Evolutionary conservation across 2,329 filamentous ascomycete genomes (phyloP), one percentile per base, ranked within the genome.

Genomic region (Paracoccidioides lutzii): DNA sequence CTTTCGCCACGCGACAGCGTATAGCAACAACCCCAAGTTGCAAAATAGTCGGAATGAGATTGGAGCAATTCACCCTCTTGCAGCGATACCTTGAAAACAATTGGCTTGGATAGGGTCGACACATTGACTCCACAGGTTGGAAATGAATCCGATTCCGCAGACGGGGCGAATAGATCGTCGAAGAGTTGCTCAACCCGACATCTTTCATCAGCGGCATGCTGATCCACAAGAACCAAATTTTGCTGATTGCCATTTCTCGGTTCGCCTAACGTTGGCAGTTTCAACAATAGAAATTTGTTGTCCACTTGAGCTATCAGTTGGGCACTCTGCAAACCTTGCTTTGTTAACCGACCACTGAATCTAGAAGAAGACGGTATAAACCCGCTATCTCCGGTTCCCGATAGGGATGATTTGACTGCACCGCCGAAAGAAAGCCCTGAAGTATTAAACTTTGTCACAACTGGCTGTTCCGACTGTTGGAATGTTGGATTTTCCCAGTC

Each of bases 171-270:
- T 37, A 87, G 70, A 2, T 81, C 76, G 30, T 65, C 59, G 66
- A 94, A 82, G 0, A 98, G 75, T 0, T 69, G 67, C 66, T 98
- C 93, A 0, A 97, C 79, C 1, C 84, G 83, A 59, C 87, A 83
- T 48, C 93, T 80, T 72, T 98, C 93, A 66, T 96, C 91, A 3
- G 90, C 93, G 0, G 93, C 93, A 66, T 98, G 93, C 65, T 98
- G 93, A 65, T 98, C 93, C 5, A 96, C 78, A 42, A 96, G 75
- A 0, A 95, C 77, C 4, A 97, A 72, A 1, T 82, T 62, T 2
- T 66, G 66, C 56, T 60, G 9, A 51, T 58, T 12, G 48, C 43
- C 33, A 14, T 43, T 50, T 12, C 40, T 50, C 9, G 28, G 46
- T 10, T 54, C 49, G 15, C 14, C 46, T 4, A 53, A 42, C 57